These are phyloP conservation scores for Rhodomyrtus psidioides DNA, from an alignment of 441 rosid genomes.

Conservation along the genomic window DNA sequence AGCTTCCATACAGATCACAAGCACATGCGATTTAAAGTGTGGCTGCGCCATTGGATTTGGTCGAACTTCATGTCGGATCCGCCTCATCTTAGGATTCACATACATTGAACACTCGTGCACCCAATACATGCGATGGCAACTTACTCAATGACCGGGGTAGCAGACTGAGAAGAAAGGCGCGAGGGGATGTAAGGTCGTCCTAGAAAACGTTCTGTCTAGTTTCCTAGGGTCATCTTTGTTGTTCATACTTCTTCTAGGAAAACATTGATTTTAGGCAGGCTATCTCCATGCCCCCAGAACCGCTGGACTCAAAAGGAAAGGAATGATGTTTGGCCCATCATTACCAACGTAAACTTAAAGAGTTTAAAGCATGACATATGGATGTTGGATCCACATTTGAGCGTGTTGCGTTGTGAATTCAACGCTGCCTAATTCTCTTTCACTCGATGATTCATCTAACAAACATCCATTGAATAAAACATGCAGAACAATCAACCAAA, in stretches of 20 bases:
- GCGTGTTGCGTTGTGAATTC: background rate
- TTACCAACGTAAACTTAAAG: background rate
- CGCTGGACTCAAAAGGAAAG: background rate
- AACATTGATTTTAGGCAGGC: background rate
- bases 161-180: background rate
- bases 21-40: background rate
- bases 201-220: background rate
- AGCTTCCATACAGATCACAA: background rate
- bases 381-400: background rate
- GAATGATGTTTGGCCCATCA: background rate
- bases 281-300: background rate
- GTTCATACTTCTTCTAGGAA: background rate
- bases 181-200: background rate
- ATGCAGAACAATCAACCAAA: background rate
- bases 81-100: background rate
- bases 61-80: background rate
- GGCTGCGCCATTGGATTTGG: background rate
- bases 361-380: background rate
- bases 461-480: background rate
- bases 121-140: background rate
- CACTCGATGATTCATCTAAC: background rate
- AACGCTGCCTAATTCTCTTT: background rate
- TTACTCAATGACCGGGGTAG: background rate
- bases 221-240: background rate
- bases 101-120: background rate